Conservation (phyloP, 176 grass and related monocot species). For the Bothriochloa decipiens region DNA sequence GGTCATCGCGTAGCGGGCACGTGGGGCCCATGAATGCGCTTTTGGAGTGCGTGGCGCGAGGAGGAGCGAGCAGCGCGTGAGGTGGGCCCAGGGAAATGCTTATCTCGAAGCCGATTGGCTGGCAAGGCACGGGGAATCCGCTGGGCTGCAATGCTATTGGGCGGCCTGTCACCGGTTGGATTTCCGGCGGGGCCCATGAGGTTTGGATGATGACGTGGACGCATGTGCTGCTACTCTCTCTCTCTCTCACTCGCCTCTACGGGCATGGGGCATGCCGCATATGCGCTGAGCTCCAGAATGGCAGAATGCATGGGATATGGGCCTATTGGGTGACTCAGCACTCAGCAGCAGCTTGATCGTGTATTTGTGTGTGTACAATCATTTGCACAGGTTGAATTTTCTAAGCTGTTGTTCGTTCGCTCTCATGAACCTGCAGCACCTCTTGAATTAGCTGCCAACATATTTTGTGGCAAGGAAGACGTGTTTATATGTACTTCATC, state of each 20-base stretch:
- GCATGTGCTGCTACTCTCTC: neutral
- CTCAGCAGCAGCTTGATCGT: too few relatives aligned
- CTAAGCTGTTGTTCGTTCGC: neutral
- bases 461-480: too few relatives aligned
- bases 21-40: constrained; percentile 46
- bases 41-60: constrained; percentile 47
- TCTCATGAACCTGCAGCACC: neutral
- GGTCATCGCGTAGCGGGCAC: neutral
- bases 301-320: neutral
- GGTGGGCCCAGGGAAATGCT: constrained; percentile 39
- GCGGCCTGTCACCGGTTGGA: constrained; percentile 49
- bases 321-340: constrained; percentile 38
- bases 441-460: neutral
- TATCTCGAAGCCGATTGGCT: constrained; percentile 81
- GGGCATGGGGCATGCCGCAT: too few relatives aligned
- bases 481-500: neutral
- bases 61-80: neutral
- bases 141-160: constrained; percentile 64
- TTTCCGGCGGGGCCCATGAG: constrained; percentile 50
- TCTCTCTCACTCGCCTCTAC: neutral
- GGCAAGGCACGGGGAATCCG: constrained; percentile 47
- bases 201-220: constrained; percentile 21
- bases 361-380: neutral
- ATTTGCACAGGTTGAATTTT: neutral
- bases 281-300: neutral